Base-by-base conservation (phyloP, 2,329 filamentous ascomycete species). In the Ascochyta clinopodiicola region DNA sequence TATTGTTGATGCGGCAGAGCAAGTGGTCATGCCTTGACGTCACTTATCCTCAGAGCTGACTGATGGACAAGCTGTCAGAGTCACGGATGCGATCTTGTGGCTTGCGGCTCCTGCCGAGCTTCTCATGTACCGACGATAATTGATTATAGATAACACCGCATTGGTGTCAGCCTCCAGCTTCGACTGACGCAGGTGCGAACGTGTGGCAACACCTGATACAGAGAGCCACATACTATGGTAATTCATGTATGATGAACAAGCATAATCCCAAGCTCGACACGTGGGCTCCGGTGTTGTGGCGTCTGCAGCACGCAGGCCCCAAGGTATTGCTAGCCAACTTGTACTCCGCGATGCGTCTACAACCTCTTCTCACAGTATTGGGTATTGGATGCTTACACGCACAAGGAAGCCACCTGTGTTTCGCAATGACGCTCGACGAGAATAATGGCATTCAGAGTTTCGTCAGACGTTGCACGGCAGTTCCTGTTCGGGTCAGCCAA, bases 401-500 rank as follows among this genome's bases (percentile, higher is more conserved):
- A 27, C 40, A 43, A 22, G 25, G 25, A 50, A 50, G 52, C 52
- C 52, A 51, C 37, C 21, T 31, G 42, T 21, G 52, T 56, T 51
- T 46, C 52, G 48, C 39, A 47, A 38, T 50, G 54, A 53, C 57
- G 53, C 51, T 50, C 42, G 57, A 57, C 57, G 56, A 60, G 44
- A 55, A 64, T 44, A 38, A 29, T n/a, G 47, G 50, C 32, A 36
- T 56, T 51, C 34, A 59, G 42, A 17, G 42, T 59, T 59, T 59
- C 53, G 59, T 61, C 60, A 61, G 43, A 64, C 61, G 57, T 64
- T 45, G 64, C 56, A 67, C 63, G 34, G 32, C 56, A 49, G 36
- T 31, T 36, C 46, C 36, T 56, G 53, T 34, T 58, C 40, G 57
- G 36, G 44, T 54, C 46, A 45, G 37, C 45, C 34, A 35, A 40